Evolutionary conservation across 495 filamentous ascomycete species (phyloP), one percentile per base, ranked within the genome.

Genomic region (Aspergillus taichungensis): DNA sequence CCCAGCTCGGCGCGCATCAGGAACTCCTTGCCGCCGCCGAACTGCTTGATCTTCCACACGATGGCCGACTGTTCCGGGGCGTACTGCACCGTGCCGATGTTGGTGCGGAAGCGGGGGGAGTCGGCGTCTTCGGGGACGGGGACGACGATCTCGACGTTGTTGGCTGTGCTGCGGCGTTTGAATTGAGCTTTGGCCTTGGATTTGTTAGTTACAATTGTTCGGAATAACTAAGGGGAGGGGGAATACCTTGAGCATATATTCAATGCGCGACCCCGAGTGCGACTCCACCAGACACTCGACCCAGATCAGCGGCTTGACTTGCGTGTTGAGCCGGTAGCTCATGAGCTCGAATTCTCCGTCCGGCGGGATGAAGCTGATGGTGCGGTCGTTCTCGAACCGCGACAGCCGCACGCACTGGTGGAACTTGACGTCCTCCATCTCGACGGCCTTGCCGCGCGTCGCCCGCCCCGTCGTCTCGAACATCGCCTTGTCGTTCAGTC

Each of bases 341-440:
- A 99, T 99, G 46, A 99, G 75, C 74, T 99, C 94, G 59, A 99
- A 98, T 64, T 98, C 92, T 53, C 92, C 92, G 60, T 98, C 92
- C 30, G 92, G 92, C 8, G 92, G 92, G 54, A 98, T 98, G 68
- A 98, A 98, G 65, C 87, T 94, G 73, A 99, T 99, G 14, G 94
- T 99, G 35, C 94, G 76, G 67, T 99, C 94, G 57, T 97, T 99
- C 66, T 99, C 94, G 71, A 99, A 99, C 27, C 94, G 76, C 13
- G 87, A 90, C 45, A 99, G 69, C 51, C 94, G 82, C 47, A 99
- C 94, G 66, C 94, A 99, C 62, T 99, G 94, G 68, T 99, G 94
- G 67, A 99, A 99, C 59, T 97, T 99, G 59, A 99, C 94, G 52
- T 99, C 94, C 65, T 99, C 94, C 94, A 99, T 99, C 67, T 99